Percentiles rank a stretch among this genome's conserved stretches.
Conservation (phyloP, 192 early-diverging fungal genomes). For the Coemansia sp. region DNA sequence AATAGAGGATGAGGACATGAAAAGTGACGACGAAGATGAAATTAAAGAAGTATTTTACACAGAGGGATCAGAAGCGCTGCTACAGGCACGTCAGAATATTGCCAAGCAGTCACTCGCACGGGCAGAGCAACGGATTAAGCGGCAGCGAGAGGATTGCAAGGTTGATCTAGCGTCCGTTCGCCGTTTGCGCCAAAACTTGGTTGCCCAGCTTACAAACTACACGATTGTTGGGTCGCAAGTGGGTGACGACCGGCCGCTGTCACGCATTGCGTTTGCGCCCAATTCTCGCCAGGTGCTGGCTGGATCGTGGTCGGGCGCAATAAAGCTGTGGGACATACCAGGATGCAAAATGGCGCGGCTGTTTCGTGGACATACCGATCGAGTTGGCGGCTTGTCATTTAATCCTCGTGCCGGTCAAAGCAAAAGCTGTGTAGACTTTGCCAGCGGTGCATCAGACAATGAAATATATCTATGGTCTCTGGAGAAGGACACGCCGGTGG, state of each 20-base stretch:
- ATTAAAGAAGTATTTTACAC: constrained; percentile 81
- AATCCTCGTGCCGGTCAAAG: constrained; percentile 67
- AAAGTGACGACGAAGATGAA: constrained; percentile 49
- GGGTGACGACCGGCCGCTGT: constrained; percentile 83
- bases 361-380: constrained; percentile 80
- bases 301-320: constrained; percentile 79
- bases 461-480: constrained; percentile 81
- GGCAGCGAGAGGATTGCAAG: constrained; percentile 55
- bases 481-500: constrained; percentile 75
- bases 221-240: constrained; percentile 79
- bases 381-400: constrained; percentile 85
- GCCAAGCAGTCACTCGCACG: constrained; percentile 69
- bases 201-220: constrained; percentile 48
- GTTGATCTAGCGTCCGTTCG: constrained; percentile 24
- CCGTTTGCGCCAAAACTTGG: constrained; percentile 56
- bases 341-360: constrained; percentile 60
- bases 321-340: constrained; percentile 88
- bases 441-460: constrained; percentile 79
- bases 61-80: constrained; percentile 68
- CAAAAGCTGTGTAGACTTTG: constrained; percentile 67
- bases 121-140: constrained; percentile 63
- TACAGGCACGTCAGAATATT: constrained; percentile 69
- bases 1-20: constrained; percentile 4
- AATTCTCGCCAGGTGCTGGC: constrained; percentile 76
- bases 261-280: constrained; percentile 75